phyloP scores from a whole-genome alignment of 176 grass and related monocot species.

The Triticum dicoccoides region DNA sequence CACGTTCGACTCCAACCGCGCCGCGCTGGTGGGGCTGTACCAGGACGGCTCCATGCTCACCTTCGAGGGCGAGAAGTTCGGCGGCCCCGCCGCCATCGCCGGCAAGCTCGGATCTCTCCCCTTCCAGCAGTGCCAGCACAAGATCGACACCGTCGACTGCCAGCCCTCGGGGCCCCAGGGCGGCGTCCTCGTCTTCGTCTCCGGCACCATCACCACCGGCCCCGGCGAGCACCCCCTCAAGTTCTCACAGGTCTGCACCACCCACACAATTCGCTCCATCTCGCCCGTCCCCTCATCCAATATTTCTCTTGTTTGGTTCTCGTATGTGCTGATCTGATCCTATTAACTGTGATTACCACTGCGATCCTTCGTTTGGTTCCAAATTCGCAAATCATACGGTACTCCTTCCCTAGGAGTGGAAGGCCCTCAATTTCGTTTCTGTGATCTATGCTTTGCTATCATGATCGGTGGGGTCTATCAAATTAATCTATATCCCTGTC shows the following conservation, averaged over 20 bases:
- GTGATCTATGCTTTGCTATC: background rate
- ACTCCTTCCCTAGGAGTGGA: background rate
- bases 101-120: constrained; percentile 65
- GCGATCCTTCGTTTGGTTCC: constrained; percentile 4
- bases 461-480: background rate
- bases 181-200: constrained; percentile 83
- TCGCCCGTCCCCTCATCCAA: too few species aligned
- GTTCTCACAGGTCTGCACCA: constrained; percentile 70
- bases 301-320: background rate
- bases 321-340: background rate
- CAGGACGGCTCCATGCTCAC: constrained; percentile 87
- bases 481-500: background rate
- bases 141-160: constrained; percentile 71
- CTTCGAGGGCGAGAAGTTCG: constrained; percentile 65
- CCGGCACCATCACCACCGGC: constrained; percentile 52
- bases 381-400: background rate
- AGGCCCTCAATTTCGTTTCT: background rate
- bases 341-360: background rate
- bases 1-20: constrained; percentile 81
- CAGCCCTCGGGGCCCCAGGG: constrained; percentile 76
- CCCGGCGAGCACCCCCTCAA: constrained; percentile 60
- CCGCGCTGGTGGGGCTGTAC: constrained; percentile 51
- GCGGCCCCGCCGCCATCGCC: constrained; percentile 47
- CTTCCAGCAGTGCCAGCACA: constrained; percentile 67
- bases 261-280: background rate